Evolutionary conservation across 2,329 filamentous ascomycete genomes (phyloP).

Genomic region (Colletotrichum lentis): DNA sequence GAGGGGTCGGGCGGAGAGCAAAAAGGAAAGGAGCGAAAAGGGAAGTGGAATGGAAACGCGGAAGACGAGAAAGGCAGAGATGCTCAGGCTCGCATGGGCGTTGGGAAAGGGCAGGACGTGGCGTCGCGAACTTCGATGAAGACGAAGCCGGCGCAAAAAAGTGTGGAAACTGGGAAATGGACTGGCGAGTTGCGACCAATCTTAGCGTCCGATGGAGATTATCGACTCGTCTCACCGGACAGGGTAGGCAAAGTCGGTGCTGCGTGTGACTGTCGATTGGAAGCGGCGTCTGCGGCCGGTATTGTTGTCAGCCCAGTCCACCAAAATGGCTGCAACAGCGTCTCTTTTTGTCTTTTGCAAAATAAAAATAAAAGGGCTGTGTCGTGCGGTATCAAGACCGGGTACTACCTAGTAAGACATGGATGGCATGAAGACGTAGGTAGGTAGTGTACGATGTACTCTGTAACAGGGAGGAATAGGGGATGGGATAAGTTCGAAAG

Average conservation of each 20-base stretch:
- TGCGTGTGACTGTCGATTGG: constrained; percentile 6
- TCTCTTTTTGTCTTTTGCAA: neutral
- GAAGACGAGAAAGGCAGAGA: constrained; percentile 7
- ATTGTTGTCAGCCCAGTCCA: constrained; percentile 29
- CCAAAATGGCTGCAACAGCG: constrained; percentile 3
- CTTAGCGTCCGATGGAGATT: constrained; percentile 43
- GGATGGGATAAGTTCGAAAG: neutral
- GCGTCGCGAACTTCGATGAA: neutral
- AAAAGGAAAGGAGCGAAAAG: constrained; percentile 1
- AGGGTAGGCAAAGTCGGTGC: constrained; percentile 53
- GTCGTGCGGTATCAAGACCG: constrained; percentile 1
- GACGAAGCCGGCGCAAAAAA: constrained; percentile 12
- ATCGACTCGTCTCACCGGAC: constrained; percentile 25
- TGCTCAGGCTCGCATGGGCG: constrained; percentile 27
- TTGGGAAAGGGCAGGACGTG: neutral
- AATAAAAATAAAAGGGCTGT: constrained; percentile 8
- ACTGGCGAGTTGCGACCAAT: constrained; percentile 45
- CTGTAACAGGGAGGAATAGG: neutral
- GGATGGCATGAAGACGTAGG: neutral
- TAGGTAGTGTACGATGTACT: too few relatives aligned
- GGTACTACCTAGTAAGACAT: neutral
- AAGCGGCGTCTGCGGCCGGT: constrained; percentile 14
- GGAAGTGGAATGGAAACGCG: constrained; percentile 16
- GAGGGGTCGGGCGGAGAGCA: neutral
- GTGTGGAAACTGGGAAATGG: constrained; percentile 1